phyloP scores from a whole-genome alignment of 2,329 filamentous ascomycete species.

The Tolypocladium inflatum region DNA sequence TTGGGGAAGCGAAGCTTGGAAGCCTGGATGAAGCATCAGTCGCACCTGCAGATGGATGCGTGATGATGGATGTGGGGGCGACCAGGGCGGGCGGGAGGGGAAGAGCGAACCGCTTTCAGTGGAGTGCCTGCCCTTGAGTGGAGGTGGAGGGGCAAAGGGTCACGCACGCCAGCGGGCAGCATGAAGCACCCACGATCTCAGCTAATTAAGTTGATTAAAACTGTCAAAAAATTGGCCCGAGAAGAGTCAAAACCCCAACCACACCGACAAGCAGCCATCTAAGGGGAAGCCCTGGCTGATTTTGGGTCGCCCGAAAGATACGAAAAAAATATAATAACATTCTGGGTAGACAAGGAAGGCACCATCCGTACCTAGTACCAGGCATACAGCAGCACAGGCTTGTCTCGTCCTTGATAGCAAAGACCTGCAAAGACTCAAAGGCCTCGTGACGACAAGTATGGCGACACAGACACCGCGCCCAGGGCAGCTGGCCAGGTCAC shows the following conservation, averaged over 20 bases:
- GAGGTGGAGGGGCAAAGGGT: background rate
- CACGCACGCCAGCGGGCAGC: too few species aligned
- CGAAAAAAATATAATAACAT: background rate
- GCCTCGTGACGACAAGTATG: background rate
- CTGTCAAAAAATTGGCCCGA: background rate
- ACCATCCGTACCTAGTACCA: background rate
- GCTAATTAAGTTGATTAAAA: background rate
- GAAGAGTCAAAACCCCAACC: background rate
- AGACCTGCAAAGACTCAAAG: background rate
- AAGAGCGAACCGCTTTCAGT: background rate
- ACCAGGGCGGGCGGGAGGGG: background rate
- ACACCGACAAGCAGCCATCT: background rate
- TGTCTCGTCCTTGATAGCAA: background rate
- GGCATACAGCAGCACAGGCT: background rate
- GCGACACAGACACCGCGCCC: background rate
- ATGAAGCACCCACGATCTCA: too few species aligned
- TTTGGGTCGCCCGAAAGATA: background rate
- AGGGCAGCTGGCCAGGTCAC: conserved; percentile 12
- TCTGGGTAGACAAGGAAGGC: background rate
- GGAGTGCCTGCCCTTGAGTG: background rate
- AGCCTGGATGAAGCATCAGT: background rate
- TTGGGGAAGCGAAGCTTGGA: background rate
- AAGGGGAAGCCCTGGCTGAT: too few species aligned
- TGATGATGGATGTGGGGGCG: background rate
- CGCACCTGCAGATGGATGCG: background rate